Evolutionary conservation across 75 land plant genomes (phyloP).

Genomic region (Cryptomeria japonica): DNA sequence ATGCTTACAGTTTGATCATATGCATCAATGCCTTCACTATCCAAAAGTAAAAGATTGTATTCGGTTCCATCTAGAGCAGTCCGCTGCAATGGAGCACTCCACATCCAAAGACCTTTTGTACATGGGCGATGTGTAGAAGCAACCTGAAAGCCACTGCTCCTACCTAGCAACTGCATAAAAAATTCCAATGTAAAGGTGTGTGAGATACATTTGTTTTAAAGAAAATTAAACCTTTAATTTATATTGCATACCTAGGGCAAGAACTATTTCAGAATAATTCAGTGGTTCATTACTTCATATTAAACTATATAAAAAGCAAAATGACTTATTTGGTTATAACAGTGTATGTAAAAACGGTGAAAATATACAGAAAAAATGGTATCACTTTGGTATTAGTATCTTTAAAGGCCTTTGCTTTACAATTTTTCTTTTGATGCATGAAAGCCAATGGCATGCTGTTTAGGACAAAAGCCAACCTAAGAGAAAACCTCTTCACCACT

Average conservation of each 20-base stretch:
- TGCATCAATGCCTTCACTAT: slow-evolving; percentile 98
- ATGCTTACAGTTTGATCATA: slow-evolving; percentile 95
- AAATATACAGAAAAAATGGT: background rate
- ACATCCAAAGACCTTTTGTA: slow-evolving; percentile 98
- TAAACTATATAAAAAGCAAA: background rate
- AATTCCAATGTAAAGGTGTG: background rate
- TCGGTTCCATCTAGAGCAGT: slow-evolving; percentile 96
- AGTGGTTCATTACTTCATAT: background rate
- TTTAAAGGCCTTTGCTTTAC: background rate
- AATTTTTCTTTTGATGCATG: background rate
- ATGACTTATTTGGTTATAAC: background rate
- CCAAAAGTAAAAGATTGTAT: slow-evolving; percentile 85
- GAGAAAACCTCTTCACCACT: background rate
- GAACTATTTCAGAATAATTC: background rate
- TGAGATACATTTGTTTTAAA: background rate
- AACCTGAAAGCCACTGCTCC: slow-evolving; percentile 97
- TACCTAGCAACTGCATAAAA: slow-evolving; percentile 72
- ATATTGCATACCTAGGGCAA: background rate
- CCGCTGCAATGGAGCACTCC: slow-evolving; percentile 89
- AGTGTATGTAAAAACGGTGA: background rate
- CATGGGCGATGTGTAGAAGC: slow-evolving; percentile 96
- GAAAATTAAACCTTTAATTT: background rate
- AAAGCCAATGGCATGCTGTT: too few species aligned
- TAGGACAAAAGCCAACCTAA: background rate
- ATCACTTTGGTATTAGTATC: background rate